Evolutionary conservation across 2,329 filamentous ascomycete species (phyloP), one percentile per base, ranked within the genome.

Genomic region (Trichoderma koningii): DNA sequence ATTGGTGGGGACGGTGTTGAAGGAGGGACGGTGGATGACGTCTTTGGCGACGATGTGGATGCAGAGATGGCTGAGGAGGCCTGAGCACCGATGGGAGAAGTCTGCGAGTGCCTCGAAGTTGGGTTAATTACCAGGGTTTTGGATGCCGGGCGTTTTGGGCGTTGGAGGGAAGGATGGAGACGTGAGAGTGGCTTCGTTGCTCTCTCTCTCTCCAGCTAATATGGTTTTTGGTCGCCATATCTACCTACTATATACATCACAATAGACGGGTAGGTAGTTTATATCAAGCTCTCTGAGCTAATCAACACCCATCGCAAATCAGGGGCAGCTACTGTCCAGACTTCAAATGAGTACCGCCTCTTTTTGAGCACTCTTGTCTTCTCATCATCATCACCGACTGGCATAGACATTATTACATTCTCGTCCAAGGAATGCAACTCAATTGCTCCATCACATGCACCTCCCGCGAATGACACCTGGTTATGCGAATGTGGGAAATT

Each of bases 61-160:
- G 81, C 86, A 72, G 85, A 87, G 57, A 83, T 85, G 79, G 84
- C 81, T 26, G 83, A 83, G 66, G 72, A 76, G 48, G 61, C 65
- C 19, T 70, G 66, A 44, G 23, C 23, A 26, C 7, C 3, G 7
- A 34, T 19, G 15, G 17, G 19, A 28, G 9, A n/a, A 53, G 21
- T 30, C 38, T 28, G 30, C 47, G 19, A 26, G 10, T n/a, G 26
- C 12, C 15, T 53, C 47, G 48, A 44, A 41, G 4, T 14, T 50
- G 30, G 34, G 14, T 23, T 56, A 17, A 44, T 26, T 48, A 14
- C 28, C 38, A 47, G n/a, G 52, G 17, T 30, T 12, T 53, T 51
- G 42, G 50, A 52, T 30, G 45, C 47, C 53, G 60, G 64, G 59
- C 59, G 59, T 66, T 64, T 63, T 57, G 23, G 64, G 64, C 59